Conservation (phyloP, 2,329 filamentous ascomycete genomes). For the Ramularia collo-cygni region DNA sequence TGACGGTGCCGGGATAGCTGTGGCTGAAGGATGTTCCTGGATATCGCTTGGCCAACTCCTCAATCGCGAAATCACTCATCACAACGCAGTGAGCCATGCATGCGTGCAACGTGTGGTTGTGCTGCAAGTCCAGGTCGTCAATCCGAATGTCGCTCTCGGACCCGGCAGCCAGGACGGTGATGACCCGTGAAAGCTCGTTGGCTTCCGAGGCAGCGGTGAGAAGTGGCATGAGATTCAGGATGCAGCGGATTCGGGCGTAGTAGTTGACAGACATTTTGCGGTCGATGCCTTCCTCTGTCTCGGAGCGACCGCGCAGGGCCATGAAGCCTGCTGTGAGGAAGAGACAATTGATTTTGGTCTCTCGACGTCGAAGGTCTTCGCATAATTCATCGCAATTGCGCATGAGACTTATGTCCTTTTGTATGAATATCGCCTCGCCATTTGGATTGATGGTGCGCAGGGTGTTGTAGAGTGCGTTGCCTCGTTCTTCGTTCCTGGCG, state of each 20-base stretch:
- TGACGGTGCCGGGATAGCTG: constrained; percentile 42
- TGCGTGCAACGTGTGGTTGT: constrained; percentile 32
- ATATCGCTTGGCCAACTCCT: constrained; percentile 42
- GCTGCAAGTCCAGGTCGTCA: constrained; percentile 40
- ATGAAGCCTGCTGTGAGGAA: constrained; percentile 48
- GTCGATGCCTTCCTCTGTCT: constrained; percentile 53
- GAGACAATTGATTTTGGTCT: constrained; percentile 49
- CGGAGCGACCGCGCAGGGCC: constrained; percentile 37
- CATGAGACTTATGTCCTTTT: constrained; percentile 36
- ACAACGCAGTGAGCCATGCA: constrained; percentile 40
- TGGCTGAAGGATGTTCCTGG: constrained; percentile 46
- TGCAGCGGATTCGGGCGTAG: constrained; percentile 54
- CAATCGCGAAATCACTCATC: constrained; percentile 47
- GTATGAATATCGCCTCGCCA: constrained; percentile 35
- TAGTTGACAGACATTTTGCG: constrained; percentile 46
- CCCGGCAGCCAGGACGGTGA: constrained; percentile 50
- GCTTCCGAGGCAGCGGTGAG: constrained; percentile 39
- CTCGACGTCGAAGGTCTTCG: constrained; percentile 44
- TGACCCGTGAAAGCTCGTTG: constrained; percentile 44
- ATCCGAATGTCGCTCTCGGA: constrained; percentile 45
- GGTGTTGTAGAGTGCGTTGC: constrained; percentile 31
- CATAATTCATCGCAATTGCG: constrained; percentile 38
- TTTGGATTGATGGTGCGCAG: constrained; percentile 33
- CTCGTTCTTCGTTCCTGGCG: constrained; percentile 33
- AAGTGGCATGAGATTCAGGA: constrained; percentile 50